Percentiles rank a stretch among this genome's conserved stretches.
phyloP scores from a whole-genome alignment of 2,329 filamentous ascomycete genomes.

The Penicillium nordicum region DNA sequence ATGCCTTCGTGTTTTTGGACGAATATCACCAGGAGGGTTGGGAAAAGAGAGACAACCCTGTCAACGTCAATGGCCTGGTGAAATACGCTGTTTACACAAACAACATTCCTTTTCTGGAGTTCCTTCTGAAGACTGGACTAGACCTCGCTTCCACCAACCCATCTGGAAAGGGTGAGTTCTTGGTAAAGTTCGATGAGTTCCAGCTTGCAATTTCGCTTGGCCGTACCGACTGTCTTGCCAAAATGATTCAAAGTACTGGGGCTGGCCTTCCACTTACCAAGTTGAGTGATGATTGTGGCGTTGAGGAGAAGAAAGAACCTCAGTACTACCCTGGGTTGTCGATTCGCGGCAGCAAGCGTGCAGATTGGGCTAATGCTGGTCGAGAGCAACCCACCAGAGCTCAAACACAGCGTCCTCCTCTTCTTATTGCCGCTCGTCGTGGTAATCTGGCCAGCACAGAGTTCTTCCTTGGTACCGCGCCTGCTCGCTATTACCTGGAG shows the following conservation, averaged over 20 bases:
- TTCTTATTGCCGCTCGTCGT: constrained; percentile 32
- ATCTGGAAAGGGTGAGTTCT: background rate
- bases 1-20: constrained; percentile 27
- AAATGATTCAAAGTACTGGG: constrained; percentile 64
- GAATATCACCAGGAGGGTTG: background rate
- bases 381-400: constrained; percentile 27
- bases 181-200: constrained; percentile 28
- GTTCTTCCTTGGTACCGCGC: constrained; percentile 72
- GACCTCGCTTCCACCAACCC: constrained; percentile 14
- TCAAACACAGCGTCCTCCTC: constrained; percentile 20
- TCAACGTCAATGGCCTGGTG: constrained; percentile 28
- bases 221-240: constrained; percentile 37
- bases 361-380: constrained; percentile 69
- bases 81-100: constrained; percentile 52
- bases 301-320: constrained; percentile 62
- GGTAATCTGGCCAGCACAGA: constrained; percentile 66
- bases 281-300: constrained; percentile 63
- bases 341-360: constrained; percentile 69
- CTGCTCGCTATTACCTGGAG: constrained; percentile 63
- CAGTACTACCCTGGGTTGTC: constrained; percentile 73
- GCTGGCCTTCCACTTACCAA: constrained; percentile 66
- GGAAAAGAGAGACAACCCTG: background rate
- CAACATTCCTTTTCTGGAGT: constrained; percentile 53
- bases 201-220: constrained; percentile 45
- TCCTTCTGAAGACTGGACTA: constrained; percentile 54